Evolutionary conservation across 2,329 filamentous ascomycete species (phyloP).

Genomic region (Thielaviopsis ethacetica): DNA sequence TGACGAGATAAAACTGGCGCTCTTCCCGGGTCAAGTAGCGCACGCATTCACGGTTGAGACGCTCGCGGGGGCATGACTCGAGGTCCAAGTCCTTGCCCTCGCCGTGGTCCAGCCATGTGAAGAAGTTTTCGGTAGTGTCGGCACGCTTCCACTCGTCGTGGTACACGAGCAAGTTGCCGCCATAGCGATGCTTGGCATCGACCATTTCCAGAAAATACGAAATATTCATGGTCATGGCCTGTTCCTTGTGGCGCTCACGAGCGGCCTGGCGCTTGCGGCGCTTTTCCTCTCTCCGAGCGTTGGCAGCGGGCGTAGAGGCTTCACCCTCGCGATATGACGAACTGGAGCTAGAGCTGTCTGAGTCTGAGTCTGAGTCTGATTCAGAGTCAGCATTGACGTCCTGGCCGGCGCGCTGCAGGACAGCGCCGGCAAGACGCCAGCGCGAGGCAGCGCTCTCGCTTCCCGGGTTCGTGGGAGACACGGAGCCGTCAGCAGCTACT

Average conservation of each 20-base stretch:
- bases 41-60: constrained; percentile 62
- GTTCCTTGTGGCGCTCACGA: constrained; percentile 32
- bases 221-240: constrained; percentile 65
- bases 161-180: constrained; percentile 64
- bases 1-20: constrained; percentile 63
- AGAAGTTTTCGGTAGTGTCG: constrained; percentile 73
- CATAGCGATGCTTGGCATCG: constrained; percentile 74
- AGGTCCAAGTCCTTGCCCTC: constrained; percentile 56
- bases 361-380: constrained; percentile 18
- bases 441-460: constrained; percentile 28
- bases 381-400: constrained; percentile 30
- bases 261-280: constrained; percentile 22
- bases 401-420: constrained; percentile 55
- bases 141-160: constrained; percentile 70
- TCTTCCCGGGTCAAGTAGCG: constrained; percentile 75
- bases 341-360: constrained; percentile 13
- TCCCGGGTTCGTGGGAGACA: constrained; percentile 12
- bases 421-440: constrained; percentile 58
- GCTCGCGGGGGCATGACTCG: constrained; percentile 53
- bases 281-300: constrained; percentile 22
- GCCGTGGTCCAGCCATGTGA: constrained; percentile 82
- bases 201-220: constrained; percentile 81
- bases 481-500: constrained; percentile 6
- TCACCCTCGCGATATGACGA: constrained; percentile 17
- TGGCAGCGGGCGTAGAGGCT: constrained; percentile 15